phyloP scores from a whole-genome alignment of 2,329 filamentous ascomycete species.

The Eutypella sp. region DNA sequence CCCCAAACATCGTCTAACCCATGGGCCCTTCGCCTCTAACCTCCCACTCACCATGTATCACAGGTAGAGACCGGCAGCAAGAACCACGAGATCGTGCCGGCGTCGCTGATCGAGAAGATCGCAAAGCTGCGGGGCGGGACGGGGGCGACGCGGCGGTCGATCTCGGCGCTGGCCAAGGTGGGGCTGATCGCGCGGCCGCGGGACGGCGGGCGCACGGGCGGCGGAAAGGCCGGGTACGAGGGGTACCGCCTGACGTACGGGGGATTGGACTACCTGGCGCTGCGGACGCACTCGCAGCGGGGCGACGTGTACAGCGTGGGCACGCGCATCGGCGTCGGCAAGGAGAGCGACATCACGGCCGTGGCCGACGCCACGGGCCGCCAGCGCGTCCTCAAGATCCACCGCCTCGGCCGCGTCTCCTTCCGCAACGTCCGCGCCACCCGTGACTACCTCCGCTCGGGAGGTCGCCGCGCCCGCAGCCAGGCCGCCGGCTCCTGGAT shows the following conservation, averaged over 20 bases:
- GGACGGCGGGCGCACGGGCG: constrained; percentile 41
- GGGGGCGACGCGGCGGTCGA: constrained; percentile 76
- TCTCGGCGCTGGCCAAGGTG: constrained; percentile 86
- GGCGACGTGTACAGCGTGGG: constrained; percentile 86
- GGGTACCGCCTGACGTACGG: constrained; percentile 96
- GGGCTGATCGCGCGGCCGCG: constrained; percentile 89
- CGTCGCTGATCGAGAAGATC: constrained; percentile 77
- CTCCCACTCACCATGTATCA: constrained; percentile 20
- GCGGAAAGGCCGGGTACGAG: constrained; percentile 71
- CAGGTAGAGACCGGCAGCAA: constrained; percentile 91
- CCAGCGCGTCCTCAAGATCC: constrained; percentile 89
- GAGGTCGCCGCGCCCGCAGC: constrained; percentile 35
- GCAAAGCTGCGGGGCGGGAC: constrained; percentile 74
- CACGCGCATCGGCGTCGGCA: constrained; percentile 90
- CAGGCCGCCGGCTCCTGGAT: constrained; percentile 79
- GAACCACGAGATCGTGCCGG: constrained; percentile 96
- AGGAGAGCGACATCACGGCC: constrained; percentile 95
- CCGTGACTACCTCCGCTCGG: constrained; percentile 84
- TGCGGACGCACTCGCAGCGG: constrained; percentile 80
- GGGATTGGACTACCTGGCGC: constrained; percentile 92
- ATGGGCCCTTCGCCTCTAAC: too few relatives aligned
- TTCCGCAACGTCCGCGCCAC: constrained; percentile 96
- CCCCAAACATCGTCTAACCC: too few relatives aligned
- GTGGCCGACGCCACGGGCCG: constrained; percentile 74
- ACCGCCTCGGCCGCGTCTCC: constrained; percentile 89